These are phyloP conservation scores for Nemania sp. DNA, from an alignment of 2,329 filamentous ascomycete species.

Conservation along the genomic window DNA sequence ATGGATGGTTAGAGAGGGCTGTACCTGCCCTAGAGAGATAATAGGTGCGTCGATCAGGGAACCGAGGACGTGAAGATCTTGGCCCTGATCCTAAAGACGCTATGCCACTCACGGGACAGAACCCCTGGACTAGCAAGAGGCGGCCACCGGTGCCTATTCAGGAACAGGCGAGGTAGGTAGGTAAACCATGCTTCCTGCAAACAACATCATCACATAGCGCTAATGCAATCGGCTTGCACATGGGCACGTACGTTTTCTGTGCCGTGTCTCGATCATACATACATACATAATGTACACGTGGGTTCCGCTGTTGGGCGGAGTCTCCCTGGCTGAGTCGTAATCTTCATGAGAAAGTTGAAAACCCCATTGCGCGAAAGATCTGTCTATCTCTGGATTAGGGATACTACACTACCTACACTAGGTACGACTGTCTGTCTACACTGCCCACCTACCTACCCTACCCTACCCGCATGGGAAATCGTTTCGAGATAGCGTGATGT, in stretches of 20 bases:
- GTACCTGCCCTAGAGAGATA: no score
- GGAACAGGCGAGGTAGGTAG: not conserved
- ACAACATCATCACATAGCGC: not conserved
- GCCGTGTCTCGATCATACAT: not conserved
- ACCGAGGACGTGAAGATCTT: not conserved
- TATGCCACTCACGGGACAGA: not conserved
- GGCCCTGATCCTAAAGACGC: not conserved
- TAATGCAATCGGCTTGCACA: conserved; percentile 5
- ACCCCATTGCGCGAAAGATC: not conserved
- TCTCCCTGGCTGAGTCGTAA: not conserved
- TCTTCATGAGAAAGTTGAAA: not conserved
- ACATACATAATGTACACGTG: no score
- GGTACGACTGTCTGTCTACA: no score
- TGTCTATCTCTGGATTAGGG: no score
- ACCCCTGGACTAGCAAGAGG: not conserved
- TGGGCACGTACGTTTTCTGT: conserved; percentile 4
- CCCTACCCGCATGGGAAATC: no score
- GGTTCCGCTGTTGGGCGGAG: not conserved
- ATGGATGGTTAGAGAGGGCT: no score
- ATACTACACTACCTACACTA: not conserved
- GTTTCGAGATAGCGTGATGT: no score
- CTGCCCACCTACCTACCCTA: no score
- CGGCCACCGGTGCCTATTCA: not conserved
- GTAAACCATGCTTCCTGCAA: not conserved
- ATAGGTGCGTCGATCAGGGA: not conserved